Evolutionary conservation across 306 rosid genomes (phyloP), one percentile per base, ranked within the genome.

Genomic region (Rosa chinensis): DNA sequence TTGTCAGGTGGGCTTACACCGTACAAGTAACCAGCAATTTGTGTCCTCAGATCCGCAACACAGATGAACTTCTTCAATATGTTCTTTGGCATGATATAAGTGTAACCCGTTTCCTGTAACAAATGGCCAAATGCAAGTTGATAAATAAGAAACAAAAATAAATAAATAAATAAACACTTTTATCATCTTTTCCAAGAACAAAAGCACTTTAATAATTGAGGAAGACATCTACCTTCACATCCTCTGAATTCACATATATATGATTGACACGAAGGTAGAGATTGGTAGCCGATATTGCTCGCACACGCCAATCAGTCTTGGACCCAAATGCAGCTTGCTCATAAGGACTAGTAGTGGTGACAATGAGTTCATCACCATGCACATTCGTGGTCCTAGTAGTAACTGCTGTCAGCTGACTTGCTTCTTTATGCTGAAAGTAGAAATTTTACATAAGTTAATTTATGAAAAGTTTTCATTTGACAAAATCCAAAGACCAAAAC

Each of bases 231-330:
- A 90, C 99, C 97, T 96, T 93, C 78, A 96, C 92, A 89, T 96
- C 98, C 87, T 96, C 99, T 1, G 99, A 96, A 82, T 93, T 96
- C 75, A 96, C 99, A 72, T 96, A 96, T 71, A 96, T 96, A 70
- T 96, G 99, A 82, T 96, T 96, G 75, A 96, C 99, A 75, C 99
- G 97, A 67, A 96, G 99, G 73, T 96, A 93, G 16, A 96, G 88
- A 79, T 96, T 95, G 50, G 99, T 96, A 71, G 99, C 97, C 8
- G 98, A 96, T 88, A 96, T 96, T 74, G 99, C 98, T 79, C 99
- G 89, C 83, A 96, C 99, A 93, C 99, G 99, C 99, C 99, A 96
- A 78, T 96, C 99, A 56, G 99, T 96, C 88, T 96, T 96, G 8
- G 99, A 93, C 64, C 94, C 96, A 90, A 88, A 93, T 47, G 93